These are phyloP conservation scores for Kandelia obovata DNA, from an alignment of 345 rosid species.

Conservation along the genomic window DNA sequence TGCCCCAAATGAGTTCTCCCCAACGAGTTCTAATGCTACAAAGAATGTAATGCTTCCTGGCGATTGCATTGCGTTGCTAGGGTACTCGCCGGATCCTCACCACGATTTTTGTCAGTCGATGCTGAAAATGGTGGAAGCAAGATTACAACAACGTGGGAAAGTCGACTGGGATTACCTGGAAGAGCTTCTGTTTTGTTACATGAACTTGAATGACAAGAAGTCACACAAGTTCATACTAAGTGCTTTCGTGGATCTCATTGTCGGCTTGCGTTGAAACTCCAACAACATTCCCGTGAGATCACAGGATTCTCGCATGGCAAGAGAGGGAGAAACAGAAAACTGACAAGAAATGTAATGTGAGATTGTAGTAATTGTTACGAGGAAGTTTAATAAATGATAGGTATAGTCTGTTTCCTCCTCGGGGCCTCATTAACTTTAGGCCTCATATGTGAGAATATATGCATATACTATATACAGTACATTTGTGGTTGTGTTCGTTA, in stretches of 20 bases:
- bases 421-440: too few species aligned
- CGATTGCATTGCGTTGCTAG: constrained; percentile 58
- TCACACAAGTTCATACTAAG: constrained; percentile 63
- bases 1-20: background rate
- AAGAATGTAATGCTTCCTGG: constrained; percentile 32
- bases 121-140: constrained; percentile 67
- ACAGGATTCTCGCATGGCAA: constrained; percentile 15
- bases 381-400: too few species aligned
- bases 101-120: constrained; percentile 70
- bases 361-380: too few species aligned
- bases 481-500: too few species aligned
- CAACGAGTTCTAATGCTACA: background rate
- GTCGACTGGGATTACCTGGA: constrained; percentile 89
- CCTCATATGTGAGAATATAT: too few species aligned
- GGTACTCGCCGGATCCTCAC: constrained; percentile 44
- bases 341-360: constrained; percentile 16
- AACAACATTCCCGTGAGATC: constrained; percentile 19
- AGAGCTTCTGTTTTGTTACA: constrained; percentile 66
- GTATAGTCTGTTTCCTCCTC: too few species aligned
- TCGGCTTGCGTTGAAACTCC: constrained; percentile 29
- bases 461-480: too few species aligned
- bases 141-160: constrained; percentile 26
- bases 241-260: constrained; percentile 71
- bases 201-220: constrained; percentile 65
- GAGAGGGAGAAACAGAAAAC: constrained; percentile 25